Conservation (phyloP, 129 eudicot species). For the Apium graveolens region DNA sequence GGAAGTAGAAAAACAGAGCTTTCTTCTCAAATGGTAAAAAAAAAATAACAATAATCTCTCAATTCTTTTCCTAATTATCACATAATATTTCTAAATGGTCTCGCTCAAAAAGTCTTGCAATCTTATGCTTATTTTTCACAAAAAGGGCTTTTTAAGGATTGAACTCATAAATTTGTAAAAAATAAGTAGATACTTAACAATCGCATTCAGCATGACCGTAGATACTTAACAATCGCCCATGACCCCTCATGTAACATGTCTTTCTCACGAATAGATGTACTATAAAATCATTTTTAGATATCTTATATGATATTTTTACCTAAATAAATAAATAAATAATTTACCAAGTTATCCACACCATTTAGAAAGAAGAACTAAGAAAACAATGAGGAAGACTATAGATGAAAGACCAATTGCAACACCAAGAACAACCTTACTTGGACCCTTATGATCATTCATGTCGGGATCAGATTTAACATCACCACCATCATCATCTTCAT, state of each 20-base stretch:
- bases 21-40: neutral
- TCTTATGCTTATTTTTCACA: neutral
- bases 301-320: neutral
- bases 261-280: neutral
- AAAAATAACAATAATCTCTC: neutral
- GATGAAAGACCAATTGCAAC: conserved; percentile 87
- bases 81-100: neutral
- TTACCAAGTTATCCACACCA: conserved; percentile 16
- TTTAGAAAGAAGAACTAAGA: conserved; percentile 60
- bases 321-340: neutral
- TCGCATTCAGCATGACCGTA: neutral
- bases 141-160: neutral
- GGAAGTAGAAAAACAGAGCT: neutral
- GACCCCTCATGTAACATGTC: too few species aligned
- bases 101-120: neutral
- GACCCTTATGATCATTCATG: conserved; percentile 42
- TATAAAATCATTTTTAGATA: neutral
- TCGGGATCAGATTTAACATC: conserved; percentile 20
- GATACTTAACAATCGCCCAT: neutral
- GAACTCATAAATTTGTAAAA: neutral
- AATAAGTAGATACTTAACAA: neutral
- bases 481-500: conserved; percentile 17
- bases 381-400: conserved; percentile 65
- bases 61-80: neutral
- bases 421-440: conserved; percentile 91